A percentile compares a stretch with the other conserved stretches of the same genome.
Conservation (phyloP, 164 flowering plant species). For the Vitis rupestris region DNA sequence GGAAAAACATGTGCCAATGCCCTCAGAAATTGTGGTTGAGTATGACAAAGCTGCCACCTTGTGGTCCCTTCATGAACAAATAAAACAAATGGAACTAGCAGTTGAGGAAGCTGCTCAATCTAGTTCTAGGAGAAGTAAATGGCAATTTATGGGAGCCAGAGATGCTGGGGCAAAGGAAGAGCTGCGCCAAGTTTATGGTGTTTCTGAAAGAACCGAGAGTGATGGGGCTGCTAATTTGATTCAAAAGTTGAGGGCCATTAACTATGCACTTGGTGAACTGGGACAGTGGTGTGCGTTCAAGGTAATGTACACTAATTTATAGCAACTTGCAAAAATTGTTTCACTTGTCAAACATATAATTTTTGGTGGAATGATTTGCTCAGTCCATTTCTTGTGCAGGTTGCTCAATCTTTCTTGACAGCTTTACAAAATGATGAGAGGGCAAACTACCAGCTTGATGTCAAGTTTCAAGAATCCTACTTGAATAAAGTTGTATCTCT, state of each 20-base stretch:
- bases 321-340: neutral
- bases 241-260: constrained; percentile 95
- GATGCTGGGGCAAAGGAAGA: constrained; percentile 99
- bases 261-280: constrained; percentile 90
- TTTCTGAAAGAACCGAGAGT: constrained; percentile 97
- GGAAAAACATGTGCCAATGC: constrained; percentile 97
- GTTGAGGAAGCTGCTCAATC: constrained; percentile 90
- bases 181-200: constrained; percentile 94
- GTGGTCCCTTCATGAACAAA: constrained; percentile 91
- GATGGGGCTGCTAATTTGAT: constrained; percentile 96
- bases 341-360: neutral
- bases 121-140: constrained; percentile 87
- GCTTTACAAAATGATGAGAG: constrained; percentile 97
- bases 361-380: constrained; percentile 9
- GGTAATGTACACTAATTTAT: constrained; percentile 37
- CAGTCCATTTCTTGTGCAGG: constrained; percentile 41
- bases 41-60: constrained; percentile 93
- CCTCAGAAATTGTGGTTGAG: constrained; percentile 84
- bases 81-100: constrained; percentile 81
- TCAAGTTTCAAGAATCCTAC: constrained; percentile 92
- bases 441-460: constrained; percentile 94
- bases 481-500: constrained; percentile 76
- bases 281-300: constrained; percentile 99
- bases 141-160: constrained; percentile 99
- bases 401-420: constrained; percentile 81